These are phyloP conservation scores for Lactarius psammicola DNA, from an alignment of 768 basidiomycete species.

Conservation along the genomic window DNA sequence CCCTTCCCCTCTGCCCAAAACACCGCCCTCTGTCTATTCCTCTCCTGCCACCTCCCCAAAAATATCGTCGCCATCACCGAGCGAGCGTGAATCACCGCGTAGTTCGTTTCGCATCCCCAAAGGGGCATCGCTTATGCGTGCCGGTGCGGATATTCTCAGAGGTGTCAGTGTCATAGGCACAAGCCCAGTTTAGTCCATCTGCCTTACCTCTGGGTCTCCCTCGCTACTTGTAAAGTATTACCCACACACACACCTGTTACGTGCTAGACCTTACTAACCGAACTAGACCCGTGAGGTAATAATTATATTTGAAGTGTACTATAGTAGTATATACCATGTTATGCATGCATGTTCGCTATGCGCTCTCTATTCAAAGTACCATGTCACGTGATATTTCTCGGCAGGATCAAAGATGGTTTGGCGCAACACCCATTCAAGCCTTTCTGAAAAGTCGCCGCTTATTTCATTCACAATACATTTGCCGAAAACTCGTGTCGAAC, in stretches of 20 bases:
- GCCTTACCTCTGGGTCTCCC: neutral
- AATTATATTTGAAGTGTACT: neutral
- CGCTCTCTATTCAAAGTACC: neutral
- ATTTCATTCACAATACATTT: neutral
- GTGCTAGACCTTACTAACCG: neutral
- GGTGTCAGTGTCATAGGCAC: constrained; percentile 32
- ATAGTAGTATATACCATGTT: neutral
- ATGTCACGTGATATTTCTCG: neutral
- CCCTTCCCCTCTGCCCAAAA: constrained; percentile 19
- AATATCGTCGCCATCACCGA: constrained; percentile 9
- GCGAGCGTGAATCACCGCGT: constrained; percentile 2
- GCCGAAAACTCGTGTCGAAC: constrained; percentile 1
- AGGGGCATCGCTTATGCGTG: constrained; percentile 32
- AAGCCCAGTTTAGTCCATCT: constrained; percentile 4
- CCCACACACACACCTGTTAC: neutral
- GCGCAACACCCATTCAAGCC: neutral
- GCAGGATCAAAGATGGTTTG: neutral
- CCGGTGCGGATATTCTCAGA: constrained; percentile 33
- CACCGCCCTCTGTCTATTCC: constrained; percentile 20
- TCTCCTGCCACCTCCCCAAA: constrained; percentile 19
- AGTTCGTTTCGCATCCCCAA: constrained; percentile 26
- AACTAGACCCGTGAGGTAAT: neutral
- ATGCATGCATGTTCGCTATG: neutral
- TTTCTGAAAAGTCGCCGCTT: neutral
- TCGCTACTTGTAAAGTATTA: neutral